Percentiles rank a stretch among this genome's conserved stretches.
Evolutionary conservation across 192 early-diverging fungal species (phyloP).

Genomic region (Coemansia sp.): DNA sequence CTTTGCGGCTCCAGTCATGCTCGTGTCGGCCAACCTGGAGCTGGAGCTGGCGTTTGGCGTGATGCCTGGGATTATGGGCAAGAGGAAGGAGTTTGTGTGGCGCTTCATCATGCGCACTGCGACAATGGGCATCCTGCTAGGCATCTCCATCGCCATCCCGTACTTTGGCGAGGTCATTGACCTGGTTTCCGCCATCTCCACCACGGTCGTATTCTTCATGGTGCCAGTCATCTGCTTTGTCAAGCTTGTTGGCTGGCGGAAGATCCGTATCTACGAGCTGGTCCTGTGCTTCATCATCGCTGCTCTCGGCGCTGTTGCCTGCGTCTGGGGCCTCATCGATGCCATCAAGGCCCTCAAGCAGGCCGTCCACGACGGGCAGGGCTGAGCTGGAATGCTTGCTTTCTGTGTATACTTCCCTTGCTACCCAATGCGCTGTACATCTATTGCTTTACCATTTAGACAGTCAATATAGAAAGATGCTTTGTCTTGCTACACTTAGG

Average conservation of each 20-base stretch:
- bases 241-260: slow-evolving; percentile 69
- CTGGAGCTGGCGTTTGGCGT: slow-evolving; percentile 71
- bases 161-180: slow-evolving; percentile 82
- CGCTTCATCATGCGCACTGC: slow-evolving; percentile 61
- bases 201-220: slow-evolving; percentile 81
- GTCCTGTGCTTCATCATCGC: slow-evolving; percentile 34
- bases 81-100: slow-evolving; percentile 58
- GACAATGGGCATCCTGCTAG: slow-evolving; percentile 64
- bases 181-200: slow-evolving; percentile 78
- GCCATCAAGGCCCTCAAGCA: slow-evolving; percentile 37
- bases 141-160: slow-evolving; percentile 72
- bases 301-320: slow-evolving; percentile 38
- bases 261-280: slow-evolving; percentile 43
- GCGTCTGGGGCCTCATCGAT: slow-evolving; percentile 52
- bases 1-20: slow-evolving; percentile 76
- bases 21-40: slow-evolving; percentile 75
- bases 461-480: background rate
- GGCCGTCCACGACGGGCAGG: slow-evolving; percentile 29
- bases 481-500: background rate
- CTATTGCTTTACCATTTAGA: background rate
- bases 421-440: background rate
- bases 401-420: background rate
- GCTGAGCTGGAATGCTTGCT: background rate
- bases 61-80: slow-evolving; percentile 59
- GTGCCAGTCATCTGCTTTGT: slow-evolving; percentile 80